Evolutionary conservation across 169 alveolate genomes (phyloP), one percentile per base, ranked within the genome.

Genomic region (Prorocentrum cordatum): DNA sequence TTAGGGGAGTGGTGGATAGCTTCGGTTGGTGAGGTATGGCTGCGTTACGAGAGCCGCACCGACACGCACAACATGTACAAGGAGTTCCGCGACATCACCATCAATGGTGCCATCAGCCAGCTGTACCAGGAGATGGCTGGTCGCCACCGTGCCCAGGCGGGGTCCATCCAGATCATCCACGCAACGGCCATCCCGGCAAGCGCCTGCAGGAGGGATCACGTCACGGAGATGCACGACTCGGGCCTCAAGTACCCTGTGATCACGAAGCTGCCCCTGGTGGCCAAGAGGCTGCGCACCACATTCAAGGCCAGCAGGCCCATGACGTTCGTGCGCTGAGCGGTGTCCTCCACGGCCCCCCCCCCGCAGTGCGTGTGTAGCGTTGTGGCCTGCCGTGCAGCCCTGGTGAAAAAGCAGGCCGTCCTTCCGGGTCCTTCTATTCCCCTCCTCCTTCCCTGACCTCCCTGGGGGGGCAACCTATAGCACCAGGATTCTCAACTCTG

Each of bases 21-120:
- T n/a, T n/a, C n/a, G n/a, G n/a, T n/a, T n/a, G n/a, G n/a, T n/a
- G n/a, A n/a, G n/a, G n/a, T n/a, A n/a, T 96, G 97, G 95, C 94
- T 98, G 83, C 96, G 98, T 83, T 98, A 98, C 94, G 96, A 97
- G 94, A 96, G 99, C 92, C 96, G 99, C 93, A 96, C 99, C 71
- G 99, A 98, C 80, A 96, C 97, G 68, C 98, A 96, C 92, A 97
- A 97, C 96, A 97, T 97, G 99, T 97, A 97, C 96, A 97, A 97
- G 95, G 99, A 98, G 95, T 97, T 93, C 96, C 96, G 99, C 93
- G 99, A 97, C 92, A 86, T 96, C 84, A 93, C 98, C 80, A 94
- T 95, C 92, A 94, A 95, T 86, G 99, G 99, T 35, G 99, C 99
- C 39, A 97, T 98, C 70, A 94, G 99, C 33, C 98, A 98, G 95